Percentiles rank a stretch among this genome's conserved stretches.
phyloP scores from a whole-genome alignment of 2,329 filamentous ascomycete species.

The Colletotrichum truncatum region DNA sequence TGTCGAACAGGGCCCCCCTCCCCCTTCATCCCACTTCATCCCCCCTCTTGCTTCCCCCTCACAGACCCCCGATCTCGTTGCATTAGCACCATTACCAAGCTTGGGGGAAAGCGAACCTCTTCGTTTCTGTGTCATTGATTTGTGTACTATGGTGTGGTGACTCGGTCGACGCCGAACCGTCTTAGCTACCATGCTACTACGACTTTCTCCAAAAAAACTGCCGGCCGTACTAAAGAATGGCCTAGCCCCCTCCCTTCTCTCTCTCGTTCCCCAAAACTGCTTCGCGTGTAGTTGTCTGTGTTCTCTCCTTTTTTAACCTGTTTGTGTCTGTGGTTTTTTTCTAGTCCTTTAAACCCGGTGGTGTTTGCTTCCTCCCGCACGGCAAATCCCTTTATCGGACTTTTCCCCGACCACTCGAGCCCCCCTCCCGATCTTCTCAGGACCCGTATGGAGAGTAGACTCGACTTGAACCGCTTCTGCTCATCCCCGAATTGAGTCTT shows the following conservation, averaged over 20 bases:
- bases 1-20: background rate
- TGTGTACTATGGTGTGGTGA: constrained; percentile 23
- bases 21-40: background rate
- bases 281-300: constrained; percentile 1
- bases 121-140: constrained; percentile 30
- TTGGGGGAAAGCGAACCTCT: background rate
- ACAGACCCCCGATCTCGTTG: constrained; percentile 18
- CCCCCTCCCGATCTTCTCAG: background rate
- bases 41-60: background rate
- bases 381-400: too few relatives aligned
- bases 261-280: background rate
- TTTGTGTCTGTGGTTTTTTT: background rate
- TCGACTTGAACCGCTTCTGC: too few relatives aligned
- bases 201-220: background rate
- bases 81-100: constrained; percentile 17
- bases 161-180: background rate
- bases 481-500: too few relatives aligned
- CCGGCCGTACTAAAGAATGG: constrained; percentile 23
- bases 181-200: background rate
- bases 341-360: background rate
- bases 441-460: too few relatives aligned
- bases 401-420: background rate
- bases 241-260: constrained; percentile 1
- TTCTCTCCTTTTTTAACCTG: background rate
- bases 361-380: background rate